Evolutionary conservation across 1,139 yeast species (phyloP).

Genomic region (Meyerozyma smithsonii): DNA sequence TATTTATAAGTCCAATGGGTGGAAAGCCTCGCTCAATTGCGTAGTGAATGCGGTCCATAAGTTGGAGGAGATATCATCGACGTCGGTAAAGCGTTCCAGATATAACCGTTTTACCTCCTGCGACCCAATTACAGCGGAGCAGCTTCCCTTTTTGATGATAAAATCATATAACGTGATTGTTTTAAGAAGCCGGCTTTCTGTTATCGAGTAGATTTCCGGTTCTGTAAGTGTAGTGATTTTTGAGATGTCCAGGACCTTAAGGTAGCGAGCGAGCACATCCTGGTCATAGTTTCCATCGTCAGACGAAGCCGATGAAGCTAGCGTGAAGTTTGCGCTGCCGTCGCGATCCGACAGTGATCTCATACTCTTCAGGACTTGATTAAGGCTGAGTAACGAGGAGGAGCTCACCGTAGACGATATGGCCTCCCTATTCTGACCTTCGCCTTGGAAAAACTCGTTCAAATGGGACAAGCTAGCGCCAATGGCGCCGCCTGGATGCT

Average conservation of each 20-base stretch:
- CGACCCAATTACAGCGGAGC: neutral
- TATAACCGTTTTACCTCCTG: neutral
- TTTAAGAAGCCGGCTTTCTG: constrained; percentile 6
- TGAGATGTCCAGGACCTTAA: neutral
- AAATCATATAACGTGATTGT: neutral
- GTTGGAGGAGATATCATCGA: neutral
- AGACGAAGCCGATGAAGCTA: constrained; percentile 2
- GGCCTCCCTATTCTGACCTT: constrained; percentile 6
- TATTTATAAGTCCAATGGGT: neutral
- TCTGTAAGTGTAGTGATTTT: constrained; percentile 2
- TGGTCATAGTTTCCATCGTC: constrained; percentile 1
- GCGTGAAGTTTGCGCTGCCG: constrained; percentile 1
- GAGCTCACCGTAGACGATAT: constrained; percentile 17
- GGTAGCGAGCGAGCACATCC: neutral
- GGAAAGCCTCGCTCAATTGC: neutral
- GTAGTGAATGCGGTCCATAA: neutral
- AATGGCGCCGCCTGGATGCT: constrained; percentile 91
- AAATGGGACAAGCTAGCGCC: constrained; percentile 51
- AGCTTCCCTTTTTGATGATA: neutral
- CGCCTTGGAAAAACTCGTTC: constrained; percentile 19
- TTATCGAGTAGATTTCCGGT: constrained; percentile 7
- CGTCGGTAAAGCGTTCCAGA: neutral
- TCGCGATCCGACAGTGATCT: constrained; percentile 6
- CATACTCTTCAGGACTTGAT: constrained; percentile 19
- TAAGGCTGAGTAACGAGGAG: constrained; percentile 27